Base-by-base conservation (phyloP, 306 rosid species). In the Carpinus fangiana region DNA sequence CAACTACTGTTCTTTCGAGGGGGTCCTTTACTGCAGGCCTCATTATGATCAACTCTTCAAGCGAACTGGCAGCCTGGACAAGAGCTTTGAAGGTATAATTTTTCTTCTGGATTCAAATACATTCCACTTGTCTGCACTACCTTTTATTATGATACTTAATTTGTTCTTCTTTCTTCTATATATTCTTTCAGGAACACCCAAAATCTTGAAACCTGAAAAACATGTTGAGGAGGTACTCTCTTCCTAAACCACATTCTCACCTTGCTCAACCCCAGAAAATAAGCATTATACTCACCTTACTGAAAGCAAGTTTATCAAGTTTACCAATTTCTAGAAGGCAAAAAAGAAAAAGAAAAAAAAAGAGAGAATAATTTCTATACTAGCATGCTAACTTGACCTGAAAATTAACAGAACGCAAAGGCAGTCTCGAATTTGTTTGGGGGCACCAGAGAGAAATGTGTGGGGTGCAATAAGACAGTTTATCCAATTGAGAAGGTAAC, bases 11-110 rank as follows among this genome's bases (percentile, higher is more conserved):
- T 92, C 98, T 51, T 84, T 94, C 51, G 97, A 92, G 68, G 94
- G 98, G 43, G 96, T 94, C 75, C 92, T 92, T 18, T 92, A 90
- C 72, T 94, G 98, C 90, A 90, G 93, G 82, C 98, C 96, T 72
- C 97, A 94, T 78, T 92, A 89, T 78, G 98, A 90, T 73, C 96
- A 94, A 79, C 92, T 92, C 84, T 90, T 76, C 89, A 94, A 94
- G 90, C 54, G 90, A 82, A 90, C 97, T 17, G 98, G 98, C 11
- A 92, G 97, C 91, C 86, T 94, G 0, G 86, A 89, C 76, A 92
- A 89, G 86, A 94, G 97, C 75, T 94, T 94, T 47, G 89, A 92
- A 78, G 97, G 96, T 86, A 73, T 67, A 77, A 23, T 60, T 45
- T 5, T 52, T 50, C 75, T 34, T 51, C 13, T 1, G 4, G 53